Base-by-base conservation (phyloP, 228 moss, liverwort and hornwort species). In the Sphagnum magellanicum region DNA sequence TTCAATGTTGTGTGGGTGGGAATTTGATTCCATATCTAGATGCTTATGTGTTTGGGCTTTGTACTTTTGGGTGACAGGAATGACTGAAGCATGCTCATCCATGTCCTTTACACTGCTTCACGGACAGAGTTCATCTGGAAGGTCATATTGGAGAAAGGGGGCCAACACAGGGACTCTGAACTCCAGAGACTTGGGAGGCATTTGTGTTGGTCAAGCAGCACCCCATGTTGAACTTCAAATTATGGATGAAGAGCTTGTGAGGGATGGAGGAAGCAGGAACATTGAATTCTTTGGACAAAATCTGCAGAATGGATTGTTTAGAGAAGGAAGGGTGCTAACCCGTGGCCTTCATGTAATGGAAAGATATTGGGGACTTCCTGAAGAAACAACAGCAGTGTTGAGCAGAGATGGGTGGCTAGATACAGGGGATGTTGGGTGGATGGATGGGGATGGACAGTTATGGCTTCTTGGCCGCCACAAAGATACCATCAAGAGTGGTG, bases 81-180 rank as follows among this genome's bases (percentile, higher is more conserved):
- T 98, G 98, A 98, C 98, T 61, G 98, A 98, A 82, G 90, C 98
- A 51, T 92, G 98, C 78, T 98, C 98, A 55, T 90, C 92, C 63
- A 98, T 98, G 85, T 92, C 94, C 17, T 98, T 93, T 50, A 76
- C 81, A 62, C 83, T 88, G 57, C 63, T 93, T 58, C 82, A 85
- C 65, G 87, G 88, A 68, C 86, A 76, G 80, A 76, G 77, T 61
- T 78, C 71, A 65, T 73, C 72, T 72, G 32, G 32, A 32, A 32
- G 32, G 32, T 32, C 32, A 32, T 32, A 32, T 32, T 32, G 32
- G 32, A 50, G 60, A 48, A 5, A 48, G 11, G 11, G 47, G 5
- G 32, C 64, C 12, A 15, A 50, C 9, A 17, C 59, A 8, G 66
- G 73, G 12, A 50, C 60, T 6, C 65, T 50, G 62, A 65, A 74